Percentiles rank a stretch among this genome's conserved stretches.
Conservation (phyloP, 257 asterid species). For the Solanum clarkiae region DNA sequence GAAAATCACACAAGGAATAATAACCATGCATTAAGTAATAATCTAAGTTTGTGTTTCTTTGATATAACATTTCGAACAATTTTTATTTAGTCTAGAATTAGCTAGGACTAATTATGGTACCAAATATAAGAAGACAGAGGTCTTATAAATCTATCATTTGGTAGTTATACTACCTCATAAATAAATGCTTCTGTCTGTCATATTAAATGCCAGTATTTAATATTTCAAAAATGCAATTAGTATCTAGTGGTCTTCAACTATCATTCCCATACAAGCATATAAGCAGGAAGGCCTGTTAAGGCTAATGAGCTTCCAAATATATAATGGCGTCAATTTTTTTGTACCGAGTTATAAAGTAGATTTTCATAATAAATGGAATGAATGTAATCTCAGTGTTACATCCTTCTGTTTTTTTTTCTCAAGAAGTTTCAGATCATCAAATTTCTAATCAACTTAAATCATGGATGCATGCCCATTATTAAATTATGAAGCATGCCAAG, state of each 20-base stretch:
- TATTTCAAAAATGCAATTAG: not conserved
- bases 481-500: not conserved
- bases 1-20: not conserved
- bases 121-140: not conserved
- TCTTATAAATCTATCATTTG: not conserved
- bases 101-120: not conserved
- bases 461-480: not conserved
- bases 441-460: not conserved
- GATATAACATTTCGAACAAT: not conserved
- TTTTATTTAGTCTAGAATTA: not conserved
- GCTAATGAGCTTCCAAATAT: not conserved
- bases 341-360: not conserved
- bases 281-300: not conserved
- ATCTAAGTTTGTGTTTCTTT: not conserved
- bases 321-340: not conserved
- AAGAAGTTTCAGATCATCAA: not conserved
- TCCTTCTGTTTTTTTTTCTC: not conserved
- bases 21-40: not conserved
- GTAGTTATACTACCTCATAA: not conserved
- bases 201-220: not conserved
- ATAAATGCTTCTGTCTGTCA: not conserved
- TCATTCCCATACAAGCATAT: not conserved
- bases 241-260: not conserved
- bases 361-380: not conserved
- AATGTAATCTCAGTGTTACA: not conserved